Percentiles rank a stretch among this genome's conserved stretches.
Conservation (phyloP, 495 filamentous ascomycete species). For the Pseudomonodictys pantanalensis region DNA sequence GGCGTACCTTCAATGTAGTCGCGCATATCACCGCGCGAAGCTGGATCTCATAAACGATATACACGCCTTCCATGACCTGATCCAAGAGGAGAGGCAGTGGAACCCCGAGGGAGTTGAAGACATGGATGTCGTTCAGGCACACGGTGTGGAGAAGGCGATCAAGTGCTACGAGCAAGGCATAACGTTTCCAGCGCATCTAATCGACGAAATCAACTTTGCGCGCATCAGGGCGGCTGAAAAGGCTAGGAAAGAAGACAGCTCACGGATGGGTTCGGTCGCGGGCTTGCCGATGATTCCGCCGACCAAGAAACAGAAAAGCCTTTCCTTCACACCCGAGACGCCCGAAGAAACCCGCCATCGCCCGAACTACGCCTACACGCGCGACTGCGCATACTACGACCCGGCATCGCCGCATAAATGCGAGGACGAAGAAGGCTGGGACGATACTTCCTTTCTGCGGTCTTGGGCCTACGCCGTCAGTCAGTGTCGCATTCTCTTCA, state of each 20-base stretch:
- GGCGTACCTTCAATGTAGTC: background rate
- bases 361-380: background rate
- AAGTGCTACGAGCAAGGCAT: background rate
- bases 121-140: background rate
- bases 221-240: background rate
- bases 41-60: background rate
- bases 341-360: background rate
- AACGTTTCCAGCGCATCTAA: background rate
- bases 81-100: slow-evolving; percentile 1
- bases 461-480: background rate
- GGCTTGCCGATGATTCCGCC: too few relatives aligned
- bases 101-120: background rate
- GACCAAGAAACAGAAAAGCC: too few relatives aligned
- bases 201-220: background rate
- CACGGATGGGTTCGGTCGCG: background rate
- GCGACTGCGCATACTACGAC: background rate
- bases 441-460: background rate
- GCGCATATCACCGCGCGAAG: background rate
- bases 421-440: slow-evolving; percentile 1
- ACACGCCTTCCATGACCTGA: background rate
- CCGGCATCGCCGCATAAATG: background rate
- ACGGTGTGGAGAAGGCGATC: background rate
- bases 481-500: slow-evolving; percentile 5
- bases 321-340: background rate
- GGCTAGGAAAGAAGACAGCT: background rate